phyloP scores from a whole-genome alignment of 345 rosid species.

The Limnanthes douglasii region DNA sequence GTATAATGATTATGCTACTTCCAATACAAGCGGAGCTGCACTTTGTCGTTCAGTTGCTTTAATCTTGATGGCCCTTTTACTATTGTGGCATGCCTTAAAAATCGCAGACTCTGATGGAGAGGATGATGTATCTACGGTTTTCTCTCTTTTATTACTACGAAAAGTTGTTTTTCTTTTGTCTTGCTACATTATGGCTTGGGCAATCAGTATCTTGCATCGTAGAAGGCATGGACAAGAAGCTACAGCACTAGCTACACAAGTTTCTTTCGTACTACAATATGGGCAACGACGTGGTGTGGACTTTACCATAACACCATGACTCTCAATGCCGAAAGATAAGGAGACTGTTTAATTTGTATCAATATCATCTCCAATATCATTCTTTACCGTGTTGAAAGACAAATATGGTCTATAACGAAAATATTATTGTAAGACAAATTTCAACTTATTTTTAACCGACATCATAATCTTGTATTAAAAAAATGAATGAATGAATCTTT shows the following conservation, averaged over 20 bases:
- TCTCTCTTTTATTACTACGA: slow-evolving; percentile 48
- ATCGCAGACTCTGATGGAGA: slow-evolving; percentile 50
- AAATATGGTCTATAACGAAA: too few relatives aligned
- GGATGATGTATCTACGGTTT: slow-evolving; percentile 54
- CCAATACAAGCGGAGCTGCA: slow-evolving; percentile 64
- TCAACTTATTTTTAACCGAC: too few relatives aligned
- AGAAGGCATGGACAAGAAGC: slow-evolving; percentile 71
- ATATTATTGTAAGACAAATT: too few relatives aligned
- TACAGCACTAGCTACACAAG: slow-evolving; percentile 58
- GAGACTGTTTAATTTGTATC: slow-evolving; percentile 24
- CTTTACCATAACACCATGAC: slow-evolving; percentile 37
- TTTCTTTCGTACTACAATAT: slow-evolving; percentile 60
- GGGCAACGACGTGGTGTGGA: slow-evolving; percentile 48
- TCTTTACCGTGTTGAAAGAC: too few relatives aligned
- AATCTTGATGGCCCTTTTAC: slow-evolving; percentile 76
- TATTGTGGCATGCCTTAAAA: slow-evolving; percentile 61
- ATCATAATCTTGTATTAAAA: too few relatives aligned
- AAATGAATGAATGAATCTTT: too few relatives aligned
- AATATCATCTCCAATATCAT: too few relatives aligned
- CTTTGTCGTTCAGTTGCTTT: slow-evolving; percentile 44
- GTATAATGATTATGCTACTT: slow-evolving; percentile 51
- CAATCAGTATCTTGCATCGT: slow-evolving; percentile 56
- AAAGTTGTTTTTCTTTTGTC: slow-evolving; percentile 52
- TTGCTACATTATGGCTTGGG: slow-evolving; percentile 86
- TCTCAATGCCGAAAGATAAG: slow-evolving; percentile 19